phyloP scores from a whole-genome alignment of 2,329 filamentous ascomycete genomes.

The Pestalotiopsis sp. region DNA sequence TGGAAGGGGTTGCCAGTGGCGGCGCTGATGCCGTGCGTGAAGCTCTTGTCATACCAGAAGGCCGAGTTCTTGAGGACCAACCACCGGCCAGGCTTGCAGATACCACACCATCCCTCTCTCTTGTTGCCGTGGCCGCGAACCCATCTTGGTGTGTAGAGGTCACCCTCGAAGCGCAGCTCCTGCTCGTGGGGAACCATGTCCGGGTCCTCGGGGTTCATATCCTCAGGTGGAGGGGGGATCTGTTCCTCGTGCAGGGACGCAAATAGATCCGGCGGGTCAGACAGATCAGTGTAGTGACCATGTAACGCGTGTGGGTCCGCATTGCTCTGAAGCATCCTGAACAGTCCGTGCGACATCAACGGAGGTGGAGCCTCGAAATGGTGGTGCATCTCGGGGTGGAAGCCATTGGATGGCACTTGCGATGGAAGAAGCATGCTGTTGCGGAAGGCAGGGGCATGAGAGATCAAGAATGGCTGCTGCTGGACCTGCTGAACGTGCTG shows the following conservation, averaged over 20 bases:
- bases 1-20: constrained; percentile 79
- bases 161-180: constrained; percentile 76
- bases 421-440: constrained; percentile 63
- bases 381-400: constrained; percentile 52
- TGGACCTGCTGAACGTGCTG: constrained; percentile 47
- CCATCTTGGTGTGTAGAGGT: constrained; percentile 83
- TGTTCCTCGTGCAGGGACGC: constrained; percentile 76
- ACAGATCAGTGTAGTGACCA: constrained; percentile 72
- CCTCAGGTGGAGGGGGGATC: constrained; percentile 72
- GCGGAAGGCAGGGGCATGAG: constrained; percentile 53
- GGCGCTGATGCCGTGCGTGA: constrained; percentile 84
- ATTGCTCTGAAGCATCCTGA: constrained; percentile 76
- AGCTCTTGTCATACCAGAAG: constrained; percentile 93
- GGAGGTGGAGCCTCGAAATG: constrained; percentile 63
- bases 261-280: constrained; percentile 77
- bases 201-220: constrained; percentile 79
- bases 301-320: constrained; percentile 69
- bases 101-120: constrained; percentile 86
- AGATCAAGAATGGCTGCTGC: constrained; percentile 58
- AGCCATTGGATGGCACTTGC: constrained; percentile 53
- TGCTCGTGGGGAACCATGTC: constrained; percentile 79
- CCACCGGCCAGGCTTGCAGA: constrained; percentile 86
- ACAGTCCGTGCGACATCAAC: constrained; percentile 71
- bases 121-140: constrained; percentile 85
- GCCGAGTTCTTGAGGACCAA: constrained; percentile 87